A percentile compares a stretch with the other conserved stretches of the same genome.
phyloP scores from a whole-genome alignment of 2,329 filamentous ascomycete genomes.

The Monilinia polystroma region DNA sequence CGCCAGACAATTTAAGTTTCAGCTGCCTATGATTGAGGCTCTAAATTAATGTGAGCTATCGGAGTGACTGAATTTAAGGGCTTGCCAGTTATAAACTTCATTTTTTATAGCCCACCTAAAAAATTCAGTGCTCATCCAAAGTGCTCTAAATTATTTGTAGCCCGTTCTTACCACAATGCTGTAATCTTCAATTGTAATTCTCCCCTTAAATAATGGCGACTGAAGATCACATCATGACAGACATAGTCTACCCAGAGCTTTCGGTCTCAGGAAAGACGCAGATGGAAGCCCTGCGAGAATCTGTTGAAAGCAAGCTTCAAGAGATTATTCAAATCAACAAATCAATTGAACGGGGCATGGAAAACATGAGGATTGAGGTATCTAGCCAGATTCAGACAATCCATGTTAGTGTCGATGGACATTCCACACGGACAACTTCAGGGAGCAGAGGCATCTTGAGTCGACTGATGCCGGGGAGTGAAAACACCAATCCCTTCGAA shows the following conservation, averaged over 20 bases:
- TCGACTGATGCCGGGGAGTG: conserved; percentile 1
- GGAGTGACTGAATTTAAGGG: not conserved
- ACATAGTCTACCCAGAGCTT: conserved; percentile 1
- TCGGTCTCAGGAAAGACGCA: not conserved
- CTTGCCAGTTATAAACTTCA: not conserved
- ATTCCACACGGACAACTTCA: not conserved
- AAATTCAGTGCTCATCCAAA: no score
- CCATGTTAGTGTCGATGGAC: conserved; percentile 8
- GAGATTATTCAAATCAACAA: not conserved
- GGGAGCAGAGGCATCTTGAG: not conserved
- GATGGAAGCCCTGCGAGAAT: conserved; percentile 13
- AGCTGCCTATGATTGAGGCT: conserved; percentile 2
- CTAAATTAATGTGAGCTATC: not conserved
- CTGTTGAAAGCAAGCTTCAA: not conserved
- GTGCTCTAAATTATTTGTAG: no score
- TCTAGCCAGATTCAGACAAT: conserved; percentile 14
- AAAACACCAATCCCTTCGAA: not conserved
- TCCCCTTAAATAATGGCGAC: not conserved
- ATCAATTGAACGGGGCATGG: conserved; percentile 4
- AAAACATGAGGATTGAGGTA: conserved; percentile 11
- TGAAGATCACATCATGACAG: conserved; percentile 12
- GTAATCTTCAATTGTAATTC: no score
- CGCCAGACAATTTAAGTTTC: not conserved
- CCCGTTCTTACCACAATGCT: no score
- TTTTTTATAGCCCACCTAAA: no score